These are phyloP conservation scores for Domatiomyces catenatus DNA, from an alignment of 2,329 filamentous ascomycete genomes.

Conservation along the genomic window DNA sequence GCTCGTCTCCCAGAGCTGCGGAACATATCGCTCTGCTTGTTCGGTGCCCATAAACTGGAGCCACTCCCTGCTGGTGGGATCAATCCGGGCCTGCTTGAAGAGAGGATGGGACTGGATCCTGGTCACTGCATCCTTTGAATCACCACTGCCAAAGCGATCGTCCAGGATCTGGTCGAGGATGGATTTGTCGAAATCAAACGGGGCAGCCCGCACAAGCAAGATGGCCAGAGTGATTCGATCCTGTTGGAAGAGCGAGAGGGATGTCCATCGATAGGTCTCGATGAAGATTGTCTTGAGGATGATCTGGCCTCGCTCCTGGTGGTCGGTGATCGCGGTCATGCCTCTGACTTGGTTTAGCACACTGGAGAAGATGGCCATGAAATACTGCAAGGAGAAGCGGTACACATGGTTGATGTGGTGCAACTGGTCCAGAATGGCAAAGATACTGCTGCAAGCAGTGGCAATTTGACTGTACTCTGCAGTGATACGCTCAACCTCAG, in stretches of 20 bases:
- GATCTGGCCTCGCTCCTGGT: constrained; percentile 67
- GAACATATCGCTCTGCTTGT: constrained; percentile 69
- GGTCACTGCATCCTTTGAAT: constrained; percentile 50
- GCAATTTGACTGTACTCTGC: constrained; percentile 88
- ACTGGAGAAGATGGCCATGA: constrained; percentile 90
- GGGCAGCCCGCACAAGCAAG: constrained; percentile 87
- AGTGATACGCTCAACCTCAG: constrained; percentile 91
- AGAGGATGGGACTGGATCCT: constrained; percentile 53
- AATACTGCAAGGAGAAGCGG: constrained; percentile 97
- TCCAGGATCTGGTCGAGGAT: constrained; percentile 80
- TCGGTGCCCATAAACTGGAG: constrained; percentile 72
- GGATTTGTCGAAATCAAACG: constrained; percentile 83
- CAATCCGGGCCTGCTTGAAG: constrained; percentile 54
- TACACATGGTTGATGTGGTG: constrained; percentile 99
- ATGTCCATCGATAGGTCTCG: constrained; percentile 84
- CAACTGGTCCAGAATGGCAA: constrained; percentile 88
- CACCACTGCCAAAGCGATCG: constrained; percentile 59
- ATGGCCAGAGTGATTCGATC: constrained; percentile 89
- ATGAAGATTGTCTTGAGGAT: constrained; percentile 88
- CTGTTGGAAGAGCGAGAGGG: constrained; percentile 78
- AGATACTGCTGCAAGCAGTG: constrained; percentile 88
- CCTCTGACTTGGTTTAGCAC: constrained; percentile 71
- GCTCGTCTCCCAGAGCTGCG: constrained; percentile 54
- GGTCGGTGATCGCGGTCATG: constrained; percentile 53
- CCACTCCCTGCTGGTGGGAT: constrained; percentile 52